These are phyloP conservation scores for Chlorella sp. DNA, from an alignment of 139 green algal genomes.

Conservation along the genomic window DNA sequence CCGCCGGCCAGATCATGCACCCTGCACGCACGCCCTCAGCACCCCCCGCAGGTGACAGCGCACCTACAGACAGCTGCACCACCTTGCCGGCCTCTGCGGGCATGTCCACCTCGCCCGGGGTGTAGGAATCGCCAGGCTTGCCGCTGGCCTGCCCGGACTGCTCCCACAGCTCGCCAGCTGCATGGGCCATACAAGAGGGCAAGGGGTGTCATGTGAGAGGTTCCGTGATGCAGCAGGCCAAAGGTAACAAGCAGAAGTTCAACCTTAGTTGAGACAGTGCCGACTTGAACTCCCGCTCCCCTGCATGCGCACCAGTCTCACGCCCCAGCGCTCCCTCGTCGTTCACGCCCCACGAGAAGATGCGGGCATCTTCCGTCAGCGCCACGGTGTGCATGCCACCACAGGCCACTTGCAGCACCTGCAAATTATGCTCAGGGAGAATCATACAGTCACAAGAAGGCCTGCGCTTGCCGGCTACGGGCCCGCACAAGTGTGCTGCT, in stretches of 20 bases:
- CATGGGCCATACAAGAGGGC: neutral
- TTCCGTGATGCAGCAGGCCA: neutral
- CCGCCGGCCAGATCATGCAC: no score
- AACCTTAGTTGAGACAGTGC: neutral
- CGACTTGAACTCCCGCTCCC: neutral
- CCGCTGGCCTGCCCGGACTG: constrained; percentile 30
- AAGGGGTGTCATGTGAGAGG: neutral
- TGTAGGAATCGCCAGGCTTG: constrained; percentile 54
- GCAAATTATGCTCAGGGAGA: neutral
- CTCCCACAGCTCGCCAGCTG: constrained; percentile 62
- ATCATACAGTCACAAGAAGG: neutral
- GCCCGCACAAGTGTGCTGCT: neutral
- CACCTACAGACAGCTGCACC: constrained; percentile 72
- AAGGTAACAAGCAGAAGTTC: neutral
- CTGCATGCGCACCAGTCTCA: constrained; percentile 47
- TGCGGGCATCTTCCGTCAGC: constrained; percentile 59
- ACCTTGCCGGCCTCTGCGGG: constrained; percentile 46
- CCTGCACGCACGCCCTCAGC: no score
- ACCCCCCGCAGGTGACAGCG: neutral
- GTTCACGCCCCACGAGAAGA: constrained; percentile 92
- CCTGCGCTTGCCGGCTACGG: neutral
- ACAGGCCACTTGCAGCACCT: constrained; percentile 69
- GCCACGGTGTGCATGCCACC: constrained; percentile 93
- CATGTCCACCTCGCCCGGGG: constrained; percentile 54
- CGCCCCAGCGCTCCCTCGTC: constrained; percentile 91